Evolutionary conservation across 176 grass and related monocot genomes (phyloP), one percentile per base, ranked within the genome.

Genomic region (Cocos nucifera): DNA sequence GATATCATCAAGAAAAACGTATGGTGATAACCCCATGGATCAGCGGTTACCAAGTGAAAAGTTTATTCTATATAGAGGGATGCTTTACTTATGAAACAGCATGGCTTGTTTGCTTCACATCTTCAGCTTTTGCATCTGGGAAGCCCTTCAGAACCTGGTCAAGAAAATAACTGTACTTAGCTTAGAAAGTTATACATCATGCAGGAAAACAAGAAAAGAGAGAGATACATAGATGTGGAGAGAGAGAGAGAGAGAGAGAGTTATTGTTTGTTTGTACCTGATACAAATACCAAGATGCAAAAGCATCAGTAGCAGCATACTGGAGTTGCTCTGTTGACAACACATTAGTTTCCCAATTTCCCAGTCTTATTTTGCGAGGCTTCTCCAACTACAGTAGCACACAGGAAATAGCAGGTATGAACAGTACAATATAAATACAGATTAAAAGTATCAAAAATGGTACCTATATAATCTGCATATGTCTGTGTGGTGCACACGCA

Each of bases 271-370:
- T 21, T 65, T 35, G 60, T 83, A 98, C 88, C 88, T 86, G 69
- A 78, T 89, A 81, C 61, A 98, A 76, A 60, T 80, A 81, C 93
- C 93, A 98, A 60, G 84, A 89, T 39, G 79, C 86, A 81, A 80
- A 98, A 15, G 93, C 93, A 85, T 98, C 93, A 64, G 87, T 98
- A 35, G 93, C 93, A 70, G 84, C 93, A 80, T 98, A 98, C 28
- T 81, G 78, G 22, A 98, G 73, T 78, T 92, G 78, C 49, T 80
- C 56, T 63, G 70, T 92, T 56, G 81, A 78, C 64, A 92, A 80
- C 66, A 76, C 25, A 55, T n/a, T 20, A 66, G 81, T 50, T 79
- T 98, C 93, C 87, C 93, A 98, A 57, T 98, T 98, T 76, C 87
- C 87, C 81, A 98, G 72, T 73, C 81, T 85, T 75, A 89, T 89